phyloP scores from a whole-genome alignment of 1,284 basidiomycete species.

The Tylopilus sp. region DNA sequence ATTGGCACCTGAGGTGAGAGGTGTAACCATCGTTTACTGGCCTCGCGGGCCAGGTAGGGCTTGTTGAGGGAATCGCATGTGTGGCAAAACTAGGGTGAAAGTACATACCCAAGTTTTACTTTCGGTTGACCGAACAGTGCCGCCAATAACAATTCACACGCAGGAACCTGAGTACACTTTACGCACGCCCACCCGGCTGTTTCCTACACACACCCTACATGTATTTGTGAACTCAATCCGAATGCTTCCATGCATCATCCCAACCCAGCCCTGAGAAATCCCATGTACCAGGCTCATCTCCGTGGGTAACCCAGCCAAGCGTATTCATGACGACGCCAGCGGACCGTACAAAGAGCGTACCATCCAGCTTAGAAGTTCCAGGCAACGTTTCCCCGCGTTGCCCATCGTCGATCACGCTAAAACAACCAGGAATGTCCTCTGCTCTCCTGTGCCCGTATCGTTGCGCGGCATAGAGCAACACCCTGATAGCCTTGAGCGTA shows the following conservation, averaged over 20 bases:
- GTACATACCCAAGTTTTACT: no score
- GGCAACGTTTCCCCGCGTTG: slow-evolving; percentile 29
- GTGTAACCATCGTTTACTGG: no score
- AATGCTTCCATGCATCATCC: slow-evolving; percentile 58
- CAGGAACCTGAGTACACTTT: no score
- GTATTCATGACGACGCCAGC: slow-evolving; percentile 60
- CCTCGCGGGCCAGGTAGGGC: no score
- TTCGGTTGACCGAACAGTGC: no score
- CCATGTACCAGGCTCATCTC: slow-evolving; percentile 50
- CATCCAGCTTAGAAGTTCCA: slow-evolving; percentile 51
- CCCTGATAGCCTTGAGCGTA: slow-evolving; percentile 56
- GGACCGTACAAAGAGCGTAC: slow-evolving; percentile 59
- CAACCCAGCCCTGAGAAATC: slow-evolving; percentile 63
- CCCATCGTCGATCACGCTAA: slow-evolving; percentile 35
- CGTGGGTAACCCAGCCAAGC: slow-evolving; percentile 60
- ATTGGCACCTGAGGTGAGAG: no score
- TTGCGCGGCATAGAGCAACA: slow-evolving; percentile 50
- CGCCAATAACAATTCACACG: no score
- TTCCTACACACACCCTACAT: no score
- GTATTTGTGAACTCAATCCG: background rate
- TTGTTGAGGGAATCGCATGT: no score
- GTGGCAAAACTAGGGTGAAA: no score
- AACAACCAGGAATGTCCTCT: slow-evolving; percentile 46
- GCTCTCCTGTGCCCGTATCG: slow-evolving; percentile 45
- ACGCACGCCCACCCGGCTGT: background rate